Evolutionary conservation across 345 rosid species (phyloP).

Genomic region (Mallotus nudiflorus): DNA sequence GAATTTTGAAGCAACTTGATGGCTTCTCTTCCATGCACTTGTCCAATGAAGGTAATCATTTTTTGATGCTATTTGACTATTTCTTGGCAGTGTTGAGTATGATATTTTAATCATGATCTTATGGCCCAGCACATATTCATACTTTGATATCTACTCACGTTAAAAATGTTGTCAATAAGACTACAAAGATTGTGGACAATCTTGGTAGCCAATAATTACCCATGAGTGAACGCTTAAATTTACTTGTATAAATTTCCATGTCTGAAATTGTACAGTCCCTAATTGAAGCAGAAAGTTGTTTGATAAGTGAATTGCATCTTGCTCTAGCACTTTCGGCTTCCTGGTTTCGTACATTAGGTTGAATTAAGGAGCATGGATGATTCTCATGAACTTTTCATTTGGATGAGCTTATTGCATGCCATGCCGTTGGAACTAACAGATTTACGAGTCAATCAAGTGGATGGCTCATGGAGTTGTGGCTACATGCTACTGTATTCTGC

Average conservation of each 20-base stretch:
- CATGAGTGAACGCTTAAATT: too few relatives aligned
- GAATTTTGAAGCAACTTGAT: background rate
- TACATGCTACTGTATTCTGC: background rate
- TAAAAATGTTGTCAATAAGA: background rate
- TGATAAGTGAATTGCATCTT: background rate
- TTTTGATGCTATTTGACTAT: background rate
- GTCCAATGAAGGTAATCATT: constrained; percentile 24
- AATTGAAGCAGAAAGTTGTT: background rate
- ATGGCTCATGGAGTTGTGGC: background rate
- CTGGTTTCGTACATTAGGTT: background rate
- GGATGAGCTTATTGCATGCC: background rate
- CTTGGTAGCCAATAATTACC: background rate
- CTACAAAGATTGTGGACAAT: background rate
- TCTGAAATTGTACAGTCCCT: background rate
- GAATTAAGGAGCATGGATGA: background rate
- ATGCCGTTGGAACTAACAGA: background rate
- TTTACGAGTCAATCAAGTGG: background rate
- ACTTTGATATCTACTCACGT: background rate
- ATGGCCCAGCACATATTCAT: background rate
- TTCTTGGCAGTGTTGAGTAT: background rate
- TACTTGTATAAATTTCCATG: background rate
- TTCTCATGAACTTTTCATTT: background rate
- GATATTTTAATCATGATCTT: background rate
- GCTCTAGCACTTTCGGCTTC: background rate
- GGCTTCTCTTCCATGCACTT: background rate